Evolutionary conservation across 306 rosid genomes (phyloP).

Genomic region (Corylus americana): DNA sequence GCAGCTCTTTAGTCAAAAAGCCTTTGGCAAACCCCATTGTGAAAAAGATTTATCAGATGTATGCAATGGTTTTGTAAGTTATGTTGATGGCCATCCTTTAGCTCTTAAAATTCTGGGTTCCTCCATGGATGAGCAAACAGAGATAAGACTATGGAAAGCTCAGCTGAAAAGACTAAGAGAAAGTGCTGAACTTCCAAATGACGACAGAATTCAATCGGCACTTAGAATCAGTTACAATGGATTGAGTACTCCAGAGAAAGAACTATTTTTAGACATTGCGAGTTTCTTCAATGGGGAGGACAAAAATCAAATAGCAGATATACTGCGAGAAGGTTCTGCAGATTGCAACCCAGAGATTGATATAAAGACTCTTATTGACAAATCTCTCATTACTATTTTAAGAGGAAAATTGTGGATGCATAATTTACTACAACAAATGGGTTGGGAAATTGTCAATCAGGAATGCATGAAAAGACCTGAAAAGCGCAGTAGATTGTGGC

Average conservation of each 20-base stretch:
- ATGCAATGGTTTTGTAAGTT: slow-evolving; percentile 1
- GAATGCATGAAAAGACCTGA: neutral
- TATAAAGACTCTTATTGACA: slow-evolving; percentile 21
- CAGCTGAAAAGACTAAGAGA: too few relatives aligned
- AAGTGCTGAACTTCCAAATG: too few relatives aligned
- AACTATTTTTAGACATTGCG: slow-evolving; percentile 27
- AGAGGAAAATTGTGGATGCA: slow-evolving; percentile 16
- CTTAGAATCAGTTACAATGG: slow-evolving; percentile 22
- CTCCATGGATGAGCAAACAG: too few relatives aligned
- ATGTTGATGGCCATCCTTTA: slow-evolving; percentile 29
- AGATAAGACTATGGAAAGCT: too few relatives aligned
- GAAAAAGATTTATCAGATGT: slow-evolving; percentile 13
- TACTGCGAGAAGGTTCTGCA: neutral
- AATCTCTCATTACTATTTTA: slow-evolving; percentile 11
- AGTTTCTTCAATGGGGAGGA: slow-evolving; percentile 30
- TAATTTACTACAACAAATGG: slow-evolving; percentile 30
- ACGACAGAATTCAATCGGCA: too few relatives aligned
- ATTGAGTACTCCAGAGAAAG: slow-evolving; percentile 8
- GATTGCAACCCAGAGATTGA: neutral
- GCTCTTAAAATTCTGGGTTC: too few relatives aligned
- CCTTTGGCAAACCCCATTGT: neutral
- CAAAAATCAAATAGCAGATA: neutral
- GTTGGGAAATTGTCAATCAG: neutral
- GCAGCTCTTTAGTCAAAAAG: slow-evolving; percentile 19
- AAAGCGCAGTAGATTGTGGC: slow-evolving; percentile 16